Conservation (phyloP, 768 basidiomycete genomes). For the Mycena crocata region DNA sequence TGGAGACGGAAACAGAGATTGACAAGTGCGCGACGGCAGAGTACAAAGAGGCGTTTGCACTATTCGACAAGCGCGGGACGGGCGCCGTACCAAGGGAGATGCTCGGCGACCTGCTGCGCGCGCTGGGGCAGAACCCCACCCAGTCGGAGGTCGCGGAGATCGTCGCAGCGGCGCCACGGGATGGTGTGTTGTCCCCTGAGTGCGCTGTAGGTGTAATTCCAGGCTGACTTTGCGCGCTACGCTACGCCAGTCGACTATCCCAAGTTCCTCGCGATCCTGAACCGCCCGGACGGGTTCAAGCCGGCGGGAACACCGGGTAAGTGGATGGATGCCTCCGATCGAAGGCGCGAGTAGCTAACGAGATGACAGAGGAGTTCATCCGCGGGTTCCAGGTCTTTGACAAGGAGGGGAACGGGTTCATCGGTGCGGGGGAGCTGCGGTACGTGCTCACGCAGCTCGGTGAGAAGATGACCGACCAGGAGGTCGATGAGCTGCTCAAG, state of each 20-base stretch:
- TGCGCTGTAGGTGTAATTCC: not conserved
- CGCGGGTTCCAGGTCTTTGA: slow-evolving; percentile 99
- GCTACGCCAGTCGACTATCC: slow-evolving; percentile 80
- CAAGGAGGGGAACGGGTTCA: slow-evolving; percentile 93
- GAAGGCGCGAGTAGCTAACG: not conserved
- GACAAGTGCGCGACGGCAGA: slow-evolving; percentile 59
- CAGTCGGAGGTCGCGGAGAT: slow-evolving; percentile 96
- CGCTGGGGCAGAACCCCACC: slow-evolving; percentile 98
- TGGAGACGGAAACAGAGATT: too few relatives aligned
- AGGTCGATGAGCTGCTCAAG: slow-evolving; percentile 97
- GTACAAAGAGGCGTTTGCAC: slow-evolving; percentile 97
- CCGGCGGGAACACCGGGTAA: slow-evolving; percentile 94
- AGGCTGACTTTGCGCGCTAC: not conserved
- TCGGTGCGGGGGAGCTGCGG: slow-evolving; percentile 91
- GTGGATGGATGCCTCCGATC: slow-evolving; percentile 34
- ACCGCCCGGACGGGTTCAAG: slow-evolving; percentile 96
- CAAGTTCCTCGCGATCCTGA: slow-evolving; percentile 90
- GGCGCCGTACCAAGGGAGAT: slow-evolving; percentile 90
- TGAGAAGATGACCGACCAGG: slow-evolving; percentile 98
- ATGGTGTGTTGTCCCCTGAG: slow-evolving; percentile 60
- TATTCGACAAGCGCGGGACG: slow-evolving; percentile 97
- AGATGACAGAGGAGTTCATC: slow-evolving; percentile 90
- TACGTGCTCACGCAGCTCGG: slow-evolving; percentile 96
- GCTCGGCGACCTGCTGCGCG: slow-evolving; percentile 92
- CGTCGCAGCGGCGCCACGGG: slow-evolving; percentile 75